Base-by-base conservation (phyloP, 2,329 filamentous ascomycete species). In the Pezizomycotina sp. region DNA sequence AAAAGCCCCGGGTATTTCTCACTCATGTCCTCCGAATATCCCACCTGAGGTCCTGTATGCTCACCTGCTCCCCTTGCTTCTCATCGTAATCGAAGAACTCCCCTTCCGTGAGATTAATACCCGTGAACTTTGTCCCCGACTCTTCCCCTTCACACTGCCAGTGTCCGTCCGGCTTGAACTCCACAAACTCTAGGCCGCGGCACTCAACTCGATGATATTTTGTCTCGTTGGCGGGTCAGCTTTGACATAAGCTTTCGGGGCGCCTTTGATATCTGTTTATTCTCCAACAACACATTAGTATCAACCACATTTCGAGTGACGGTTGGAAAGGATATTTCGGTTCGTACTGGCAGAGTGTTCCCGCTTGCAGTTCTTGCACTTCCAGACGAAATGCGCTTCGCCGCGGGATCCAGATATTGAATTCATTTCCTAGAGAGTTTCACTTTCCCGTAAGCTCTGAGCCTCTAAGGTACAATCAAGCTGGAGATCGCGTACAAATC, bases 321-420 rank as follows among this genome's bases (percentile, higher is more conserved):
- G 14, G 24, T 15, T n/a, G 31, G 19, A 33, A 27, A 26, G 13
- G 25, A 16, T 18, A 18, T 10, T 22, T 18, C 6, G 13, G 6
- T 3, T 27, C 31, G 27, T 28, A 33, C 38, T 36, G 7, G 38
- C 22, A 4, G 44, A 47, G 18, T 43, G 41, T 18, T 47, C 44
- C 22, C 44, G 31, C 27, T 89, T 91, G 74, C 89, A 98, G 56
- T 89, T 86, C 60, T 91, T 92, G 68, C 89, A 98, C 58, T 74
- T 84, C 86, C 89, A 98, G n/a, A 98, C 89, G 59, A 98, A 98
- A 59, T 95, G 95, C 43, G 89, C 89, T 59, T 95, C 84, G 47
- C 89, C 89, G 53, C 82, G 71, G 57, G 84, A 93, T 22, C 84
- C 84, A 47, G 81, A 89, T 57, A 93, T 74, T 47, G 93, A 83